Percentiles rank a stretch among this genome's conserved stretches.
Conservation (phyloP, 148 eudicot genomes). For the Vaccinium vitisidaea region DNA sequence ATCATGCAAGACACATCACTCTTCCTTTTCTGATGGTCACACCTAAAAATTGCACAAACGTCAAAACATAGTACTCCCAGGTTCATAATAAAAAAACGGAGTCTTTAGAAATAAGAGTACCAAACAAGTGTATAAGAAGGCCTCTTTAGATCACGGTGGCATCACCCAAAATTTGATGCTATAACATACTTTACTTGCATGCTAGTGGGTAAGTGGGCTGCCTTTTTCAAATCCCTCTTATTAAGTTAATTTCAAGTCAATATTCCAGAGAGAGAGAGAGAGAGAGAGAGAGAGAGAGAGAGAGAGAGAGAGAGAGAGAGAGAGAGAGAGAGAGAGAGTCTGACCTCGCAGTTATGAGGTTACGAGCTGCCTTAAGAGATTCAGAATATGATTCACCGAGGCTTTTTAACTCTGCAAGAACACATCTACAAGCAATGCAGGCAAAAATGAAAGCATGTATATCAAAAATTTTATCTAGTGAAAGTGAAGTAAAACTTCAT, state of each 20-base stretch:
- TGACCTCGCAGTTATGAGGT: conserved; percentile 66
- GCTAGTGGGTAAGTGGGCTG: background rate
- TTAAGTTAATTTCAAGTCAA: background rate
- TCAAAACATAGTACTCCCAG: conserved; percentile 3
- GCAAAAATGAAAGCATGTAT: background rate
- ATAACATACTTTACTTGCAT: background rate
- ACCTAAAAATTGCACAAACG: conserved; percentile 39
- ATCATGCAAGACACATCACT: conserved; percentile 72
- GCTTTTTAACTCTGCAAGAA: conserved; percentile 68
- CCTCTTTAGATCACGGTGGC: background rate
- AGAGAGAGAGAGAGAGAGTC: too few species aligned
- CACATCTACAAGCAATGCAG: conserved; percentile 50
- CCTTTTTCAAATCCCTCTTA: background rate
- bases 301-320: too few species aligned
- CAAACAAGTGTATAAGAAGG: background rate
- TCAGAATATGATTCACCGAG: conserved; percentile 56
- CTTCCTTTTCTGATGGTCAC: conserved; percentile 78
- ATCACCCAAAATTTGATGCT: background rate
- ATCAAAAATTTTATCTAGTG: background rate
- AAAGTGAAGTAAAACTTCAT: background rate
- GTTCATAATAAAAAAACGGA: background rate
- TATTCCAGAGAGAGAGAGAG: too few species aligned
- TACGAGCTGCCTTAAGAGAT: conserved; percentile 55
- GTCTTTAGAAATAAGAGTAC: background rate
- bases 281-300: background rate